phyloP scores from a whole-genome alignment of 1,139 yeast genomes.

The Yamadazyma buinensis region DNA sequence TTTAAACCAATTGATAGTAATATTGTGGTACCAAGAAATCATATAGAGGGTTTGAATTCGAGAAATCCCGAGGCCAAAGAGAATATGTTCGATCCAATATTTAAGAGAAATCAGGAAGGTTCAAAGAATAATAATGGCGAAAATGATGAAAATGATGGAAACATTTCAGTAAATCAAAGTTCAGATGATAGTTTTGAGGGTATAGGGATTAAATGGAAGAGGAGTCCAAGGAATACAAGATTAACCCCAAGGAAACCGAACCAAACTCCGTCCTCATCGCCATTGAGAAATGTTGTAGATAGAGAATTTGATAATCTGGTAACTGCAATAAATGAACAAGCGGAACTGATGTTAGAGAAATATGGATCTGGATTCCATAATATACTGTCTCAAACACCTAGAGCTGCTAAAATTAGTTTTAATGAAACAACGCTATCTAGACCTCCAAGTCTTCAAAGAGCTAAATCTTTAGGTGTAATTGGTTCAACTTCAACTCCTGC shows the following conservation, averaged over 20 bases:
- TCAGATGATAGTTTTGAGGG: slow-evolving; percentile 48
- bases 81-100: too few species aligned
- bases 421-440: slow-evolving; percentile 16
- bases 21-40: not conserved
- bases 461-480: slow-evolving; percentile 27
- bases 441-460: slow-evolving; percentile 23
- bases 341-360: slow-evolving; percentile 35
- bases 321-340: slow-evolving; percentile 26
- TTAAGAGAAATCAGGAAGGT: not conserved
- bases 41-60: not conserved
- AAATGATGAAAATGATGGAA: slow-evolving; percentile 7
- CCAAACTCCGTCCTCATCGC: slow-evolving; percentile 28
- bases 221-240: slow-evolving; percentile 23
- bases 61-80: not conserved
- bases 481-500: not conserved
- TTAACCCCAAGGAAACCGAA: slow-evolving; percentile 2
- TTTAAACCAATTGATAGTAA: not conserved
- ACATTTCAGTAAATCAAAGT: slow-evolving; percentile 21
- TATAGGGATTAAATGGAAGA: slow-evolving; percentile 35
- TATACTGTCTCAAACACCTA: slow-evolving; percentile 23
- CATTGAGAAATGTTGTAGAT: slow-evolving; percentile 21
- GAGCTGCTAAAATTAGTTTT: slow-evolving; percentile 23
- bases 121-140: not conserved
- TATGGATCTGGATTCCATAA: slow-evolving; percentile 33
- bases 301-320: slow-evolving; percentile 11